These are phyloP conservation scores for Pistacia atlantica DNA, from an alignment of 345 rosid genomes.

Conservation along the genomic window DNA sequence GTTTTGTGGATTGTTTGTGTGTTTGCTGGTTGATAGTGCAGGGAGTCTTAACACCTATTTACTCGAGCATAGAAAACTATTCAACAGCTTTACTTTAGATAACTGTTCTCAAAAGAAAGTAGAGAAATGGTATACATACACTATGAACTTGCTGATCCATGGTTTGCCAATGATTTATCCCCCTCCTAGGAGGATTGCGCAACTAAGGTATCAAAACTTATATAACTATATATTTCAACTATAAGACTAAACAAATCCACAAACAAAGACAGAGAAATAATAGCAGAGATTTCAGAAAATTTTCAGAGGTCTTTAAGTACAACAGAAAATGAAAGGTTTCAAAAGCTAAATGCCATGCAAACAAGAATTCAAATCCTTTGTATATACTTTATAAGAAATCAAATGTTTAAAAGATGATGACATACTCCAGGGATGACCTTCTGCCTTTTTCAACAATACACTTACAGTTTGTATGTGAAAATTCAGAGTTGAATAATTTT, in stretches of 20 bases:
- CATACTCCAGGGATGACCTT: not conserved
- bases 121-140: not conserved
- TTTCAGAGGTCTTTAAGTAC: not conserved
- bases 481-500: not conserved
- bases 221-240: too few relatives aligned
- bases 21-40: too few relatives aligned
- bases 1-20: too few relatives aligned
- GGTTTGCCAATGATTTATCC: too few relatives aligned
- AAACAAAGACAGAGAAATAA: not conserved
- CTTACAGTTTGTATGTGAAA: not conserved
- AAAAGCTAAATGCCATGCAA: not conserved
- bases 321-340: not conserved
- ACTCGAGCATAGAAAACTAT: not conserved
- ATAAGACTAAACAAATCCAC: too few relatives aligned
- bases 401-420: not conserved
- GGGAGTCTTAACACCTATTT: not conserved
- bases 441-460: not conserved
- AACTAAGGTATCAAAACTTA: too few relatives aligned
- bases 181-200: too few relatives aligned
- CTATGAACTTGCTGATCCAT: too few relatives aligned
- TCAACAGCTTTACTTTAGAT: not conserved
- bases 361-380: too few relatives aligned
- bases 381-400: not conserved
- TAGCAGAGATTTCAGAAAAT: not conserved
- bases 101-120: not conserved